A percentile compares a stretch with the other conserved stretches of the same genome.
Evolutionary conservation across 305 asterid species (phyloP).

Genomic region (Solanum hybrid): DNA sequence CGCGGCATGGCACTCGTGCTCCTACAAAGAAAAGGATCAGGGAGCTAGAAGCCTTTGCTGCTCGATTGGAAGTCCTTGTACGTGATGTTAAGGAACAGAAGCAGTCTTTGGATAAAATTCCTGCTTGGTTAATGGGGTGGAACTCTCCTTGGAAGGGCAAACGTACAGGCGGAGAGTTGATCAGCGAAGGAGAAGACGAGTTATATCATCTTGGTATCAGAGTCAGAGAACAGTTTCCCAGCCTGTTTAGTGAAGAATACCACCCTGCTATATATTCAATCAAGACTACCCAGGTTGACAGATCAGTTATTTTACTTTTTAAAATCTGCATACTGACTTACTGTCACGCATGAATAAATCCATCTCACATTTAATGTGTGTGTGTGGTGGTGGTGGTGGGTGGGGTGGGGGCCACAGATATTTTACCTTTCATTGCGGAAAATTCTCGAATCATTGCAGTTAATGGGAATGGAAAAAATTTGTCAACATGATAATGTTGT

Average conservation of each 20-base stretch:
- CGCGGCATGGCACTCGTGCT: slow-evolving; percentile 95
- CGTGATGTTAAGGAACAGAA: slow-evolving; percentile 36
- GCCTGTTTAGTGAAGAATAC: slow-evolving; percentile 63
- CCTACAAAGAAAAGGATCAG: slow-evolving; percentile 87
- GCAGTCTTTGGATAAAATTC: slow-evolving; percentile 34
- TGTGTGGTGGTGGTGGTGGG: too few relatives aligned
- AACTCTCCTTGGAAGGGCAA: slow-evolving; percentile 90
- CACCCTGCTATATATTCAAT: slow-evolving; percentile 85
- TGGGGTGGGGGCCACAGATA: not conserved
- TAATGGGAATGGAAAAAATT: not conserved
- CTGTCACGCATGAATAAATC: not conserved
- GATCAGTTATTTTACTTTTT: not conserved
- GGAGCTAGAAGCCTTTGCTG: slow-evolving; percentile 50
- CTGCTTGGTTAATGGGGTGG: slow-evolving; percentile 78
- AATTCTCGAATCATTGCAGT: not conserved
- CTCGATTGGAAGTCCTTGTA: slow-evolving; percentile 50
- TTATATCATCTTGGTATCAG: slow-evolving; percentile 76
- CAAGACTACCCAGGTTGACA: slow-evolving; percentile 75
- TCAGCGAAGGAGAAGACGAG: slow-evolving; percentile 75
- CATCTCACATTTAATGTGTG: not conserved
- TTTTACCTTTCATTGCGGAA: not conserved
- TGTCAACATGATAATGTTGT: not conserved
- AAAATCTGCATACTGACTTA: not conserved
- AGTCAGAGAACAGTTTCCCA: slow-evolving; percentile 59
- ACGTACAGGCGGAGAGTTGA: slow-evolving; percentile 76